These are phyloP conservation scores for Coelastrella sp. DNA, from an alignment of 139 green algal species.

Conservation along the genomic window DNA sequence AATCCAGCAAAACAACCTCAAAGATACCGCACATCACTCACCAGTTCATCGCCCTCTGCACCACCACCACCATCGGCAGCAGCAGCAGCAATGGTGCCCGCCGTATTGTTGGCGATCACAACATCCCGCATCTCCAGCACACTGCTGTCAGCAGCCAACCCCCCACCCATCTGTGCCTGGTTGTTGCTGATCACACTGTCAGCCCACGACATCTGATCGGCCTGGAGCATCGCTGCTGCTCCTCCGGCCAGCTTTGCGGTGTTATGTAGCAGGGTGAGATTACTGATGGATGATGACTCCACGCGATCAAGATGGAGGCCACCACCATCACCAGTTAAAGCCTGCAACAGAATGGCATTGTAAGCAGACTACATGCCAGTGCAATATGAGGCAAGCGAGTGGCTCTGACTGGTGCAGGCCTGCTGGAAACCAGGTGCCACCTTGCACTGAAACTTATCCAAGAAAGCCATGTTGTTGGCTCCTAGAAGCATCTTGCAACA, in stretches of 20 bases:
- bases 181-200: constrained; percentile 5
- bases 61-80: too few species aligned
- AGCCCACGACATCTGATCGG: not conserved
- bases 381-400: too few species aligned
- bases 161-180: not conserved
- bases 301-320: not conserved
- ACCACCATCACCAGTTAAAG: constrained; percentile 12
- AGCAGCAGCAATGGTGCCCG: too few species aligned
- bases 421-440: too few species aligned
- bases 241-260: not conserved
- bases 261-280: not conserved
- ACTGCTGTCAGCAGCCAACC: not conserved
- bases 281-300: not conserved
- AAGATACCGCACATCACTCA: too few species aligned
- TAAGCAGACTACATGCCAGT: too few species aligned
- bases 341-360: too few species aligned
- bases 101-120: not conserved
- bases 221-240: not conserved
- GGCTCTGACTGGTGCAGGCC: too few species aligned
- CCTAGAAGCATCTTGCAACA: too few species aligned
- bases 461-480: too few species aligned
- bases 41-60: too few species aligned
- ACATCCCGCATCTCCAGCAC: not conserved
- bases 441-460: too few species aligned
- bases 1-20: not conserved